A percentile compares a stretch with the other conserved stretches of the same genome.
These are phyloP conservation scores for Pittosporum tobira DNA, from an alignment of 129 eudicot species.

Conservation along the genomic window DNA sequence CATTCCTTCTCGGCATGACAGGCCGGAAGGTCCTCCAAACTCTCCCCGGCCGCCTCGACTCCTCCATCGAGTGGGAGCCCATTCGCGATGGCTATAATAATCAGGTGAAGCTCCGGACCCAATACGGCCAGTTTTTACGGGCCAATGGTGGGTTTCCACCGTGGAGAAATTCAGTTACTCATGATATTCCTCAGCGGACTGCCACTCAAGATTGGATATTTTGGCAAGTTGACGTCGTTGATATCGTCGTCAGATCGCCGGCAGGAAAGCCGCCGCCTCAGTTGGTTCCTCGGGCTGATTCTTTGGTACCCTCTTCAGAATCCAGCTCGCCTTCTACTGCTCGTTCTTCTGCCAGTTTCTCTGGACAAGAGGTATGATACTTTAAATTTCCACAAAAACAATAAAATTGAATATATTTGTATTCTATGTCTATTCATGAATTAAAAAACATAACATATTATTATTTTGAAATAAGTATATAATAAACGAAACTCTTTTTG, in stretches of 20 bases:
- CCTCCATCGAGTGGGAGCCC: conserved; percentile 72
- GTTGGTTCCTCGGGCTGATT: conserved; percentile 25
- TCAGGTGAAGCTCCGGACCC: conserved; percentile 45
- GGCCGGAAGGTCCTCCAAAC: conserved; percentile 66
- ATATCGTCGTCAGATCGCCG: conserved; percentile 30
- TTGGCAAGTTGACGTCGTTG: conserved; percentile 55
- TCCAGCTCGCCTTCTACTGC: conserved; percentile 29
- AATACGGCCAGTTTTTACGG: conserved; percentile 50
- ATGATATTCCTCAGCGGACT: conserved; percentile 64
- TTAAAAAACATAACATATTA: too few species aligned
- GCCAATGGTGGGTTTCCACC: conserved; percentile 67
- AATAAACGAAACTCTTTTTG: too few species aligned
- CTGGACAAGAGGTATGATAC: conserved; percentile 48
- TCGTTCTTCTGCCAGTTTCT: conserved; percentile 31
- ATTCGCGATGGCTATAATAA: conserved; percentile 28
- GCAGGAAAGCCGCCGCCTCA: conserved; percentile 22
- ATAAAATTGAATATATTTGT: too few species aligned
- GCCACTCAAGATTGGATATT: conserved; percentile 60
- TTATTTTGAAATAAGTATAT: too few species aligned
- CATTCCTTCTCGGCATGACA: conserved; percentile 57
- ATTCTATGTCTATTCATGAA: too few species aligned
- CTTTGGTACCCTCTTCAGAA: conserved; percentile 34
- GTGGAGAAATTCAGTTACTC: conserved; percentile 70
- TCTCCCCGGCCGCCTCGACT: conserved; percentile 40
- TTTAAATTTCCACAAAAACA: too few species aligned